A percentile compares a stretch with the other conserved stretches of the same genome.
Conservation (phyloP, 2,329 filamentous ascomycete species). For the Teratosphaeriaceae sp. region DNA sequence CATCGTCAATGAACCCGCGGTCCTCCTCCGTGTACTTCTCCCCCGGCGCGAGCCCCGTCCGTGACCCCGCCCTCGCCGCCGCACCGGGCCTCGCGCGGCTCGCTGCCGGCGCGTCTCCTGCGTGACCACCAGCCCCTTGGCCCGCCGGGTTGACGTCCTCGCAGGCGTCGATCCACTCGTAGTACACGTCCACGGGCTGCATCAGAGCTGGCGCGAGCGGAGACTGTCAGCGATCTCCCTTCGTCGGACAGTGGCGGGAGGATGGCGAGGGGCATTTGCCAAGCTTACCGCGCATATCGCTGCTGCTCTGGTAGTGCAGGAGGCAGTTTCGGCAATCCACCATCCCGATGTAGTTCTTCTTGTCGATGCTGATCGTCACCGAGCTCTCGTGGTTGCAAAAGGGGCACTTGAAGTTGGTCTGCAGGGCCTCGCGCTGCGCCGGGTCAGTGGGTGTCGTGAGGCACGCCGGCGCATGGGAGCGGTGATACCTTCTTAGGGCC, state of each 20-base stretch:
- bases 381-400: constrained; percentile 98
- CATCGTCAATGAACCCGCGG: constrained; percentile 29
- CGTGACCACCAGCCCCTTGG: too few relatives aligned
- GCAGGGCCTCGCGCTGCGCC: constrained; percentile 55
- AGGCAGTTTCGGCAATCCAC: constrained; percentile 89
- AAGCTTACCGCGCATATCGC: constrained; percentile 76
- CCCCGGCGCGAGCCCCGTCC: constrained; percentile 17
- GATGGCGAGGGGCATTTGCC: background rate
- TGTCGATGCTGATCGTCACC: constrained; percentile 84
- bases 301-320: constrained; percentile 73
- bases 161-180: constrained; percentile 97
- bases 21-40: constrained; percentile 27
- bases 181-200: constrained; percentile 89
- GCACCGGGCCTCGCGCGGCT: constrained; percentile 8
- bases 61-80: too few relatives aligned
- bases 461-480: background rate
- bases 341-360: constrained; percentile 80
- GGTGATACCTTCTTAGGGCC: constrained; percentile 69
- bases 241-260: background rate
- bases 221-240: background rate
- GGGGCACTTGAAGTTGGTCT: constrained; percentile 87
- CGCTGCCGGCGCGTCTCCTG: background rate
- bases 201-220: constrained; percentile 63
- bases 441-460: constrained; percentile 5
- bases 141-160: constrained; percentile 69